These are phyloP conservation scores for Torulaspora microellipsoides DNA, from an alignment of 805 yeast genomes.

Conservation along the genomic window DNA sequence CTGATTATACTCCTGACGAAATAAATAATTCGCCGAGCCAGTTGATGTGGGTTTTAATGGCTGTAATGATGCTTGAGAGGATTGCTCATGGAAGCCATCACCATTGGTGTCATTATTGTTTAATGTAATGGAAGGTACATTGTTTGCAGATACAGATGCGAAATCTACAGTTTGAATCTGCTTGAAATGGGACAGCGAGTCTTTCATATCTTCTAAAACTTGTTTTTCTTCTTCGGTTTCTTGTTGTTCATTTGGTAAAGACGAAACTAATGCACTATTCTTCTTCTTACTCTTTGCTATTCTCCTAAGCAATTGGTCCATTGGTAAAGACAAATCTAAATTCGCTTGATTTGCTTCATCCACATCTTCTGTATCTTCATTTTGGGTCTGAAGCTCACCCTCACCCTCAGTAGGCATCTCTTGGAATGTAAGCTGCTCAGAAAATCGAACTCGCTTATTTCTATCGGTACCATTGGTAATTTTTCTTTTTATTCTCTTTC, in stretches of 20 bases:
- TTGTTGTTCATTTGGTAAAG: slow-evolving; percentile 32
- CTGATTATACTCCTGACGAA: slow-evolving; percentile 23
- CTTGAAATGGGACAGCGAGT: slow-evolving; percentile 67
- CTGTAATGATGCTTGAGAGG: slow-evolving; percentile 24
- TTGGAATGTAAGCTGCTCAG: slow-evolving; percentile 53
- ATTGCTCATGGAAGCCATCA: background rate
- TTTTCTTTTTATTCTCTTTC: slow-evolving; percentile 32
- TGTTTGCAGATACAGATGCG: slow-evolving; percentile 16
- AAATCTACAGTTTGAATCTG: slow-evolving; percentile 72
- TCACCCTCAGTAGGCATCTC: slow-evolving; percentile 21
- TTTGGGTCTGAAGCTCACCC: slow-evolving; percentile 16
- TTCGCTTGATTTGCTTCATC: slow-evolving; percentile 22
- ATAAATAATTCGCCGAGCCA: slow-evolving; percentile 33
- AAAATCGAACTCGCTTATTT: slow-evolving; percentile 65
- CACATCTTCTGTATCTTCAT: slow-evolving; percentile 15
- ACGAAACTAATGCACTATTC: slow-evolving; percentile 28
- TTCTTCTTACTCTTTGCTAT: slow-evolving; percentile 33
- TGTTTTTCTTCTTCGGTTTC: slow-evolving; percentile 63
- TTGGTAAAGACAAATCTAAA: slow-evolving; percentile 63
- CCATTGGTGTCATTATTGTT: background rate
- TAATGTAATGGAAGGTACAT: slow-evolving; percentile 3
- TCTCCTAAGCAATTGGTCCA: slow-evolving; percentile 63
- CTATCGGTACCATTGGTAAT: slow-evolving; percentile 34
- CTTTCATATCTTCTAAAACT: slow-evolving; percentile 68
- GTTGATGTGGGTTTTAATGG: slow-evolving; percentile 35